Evolutionary conservation across 1,284 basidiomycete genomes (phyloP).

Genomic region (Cerioporus squamosus): DNA sequence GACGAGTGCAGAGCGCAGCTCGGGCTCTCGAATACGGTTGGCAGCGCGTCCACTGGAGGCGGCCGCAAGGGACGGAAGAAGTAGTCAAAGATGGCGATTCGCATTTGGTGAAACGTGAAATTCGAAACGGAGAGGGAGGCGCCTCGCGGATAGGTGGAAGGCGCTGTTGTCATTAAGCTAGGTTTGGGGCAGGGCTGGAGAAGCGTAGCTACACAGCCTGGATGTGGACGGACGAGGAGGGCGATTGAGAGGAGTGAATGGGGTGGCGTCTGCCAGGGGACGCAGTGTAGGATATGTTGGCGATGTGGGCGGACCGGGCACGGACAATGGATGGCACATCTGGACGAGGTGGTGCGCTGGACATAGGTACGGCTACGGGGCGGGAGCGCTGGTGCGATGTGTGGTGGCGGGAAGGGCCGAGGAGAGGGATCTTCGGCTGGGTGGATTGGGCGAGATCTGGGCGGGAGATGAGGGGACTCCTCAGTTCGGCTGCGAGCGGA

Average conservation of each 20-base stretch:
- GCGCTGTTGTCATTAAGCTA: constrained; percentile 14
- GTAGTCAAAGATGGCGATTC: constrained; percentile 8
- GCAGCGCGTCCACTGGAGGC: constrained; percentile 14
- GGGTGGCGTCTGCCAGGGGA: too few relatives aligned
- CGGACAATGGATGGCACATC: constrained; percentile 9
- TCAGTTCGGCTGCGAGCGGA: constrained; percentile 30
- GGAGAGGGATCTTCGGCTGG: constrained; percentile 29
- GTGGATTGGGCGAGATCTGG: constrained; percentile 25
- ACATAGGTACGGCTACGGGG: constrained; percentile 6
- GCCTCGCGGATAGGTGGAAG: constrained; percentile 1
- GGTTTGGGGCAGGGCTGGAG: constrained; percentile 12
- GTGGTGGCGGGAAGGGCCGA: constrained; percentile 29
- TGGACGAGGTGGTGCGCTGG: too few relatives aligned
- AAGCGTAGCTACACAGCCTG: constrained; percentile 4
- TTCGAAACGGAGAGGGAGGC: constrained; percentile 11
- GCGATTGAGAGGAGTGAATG: constrained; percentile 2
- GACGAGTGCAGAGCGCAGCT: constrained; percentile 47
- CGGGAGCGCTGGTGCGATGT: constrained; percentile 13
- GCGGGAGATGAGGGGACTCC: constrained; percentile 30
- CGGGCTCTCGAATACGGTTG: constrained; percentile 16
- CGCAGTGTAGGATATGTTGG: constrained; percentile 2
- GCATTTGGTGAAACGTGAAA: constrained; percentile 9
- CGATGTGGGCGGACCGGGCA: neutral
- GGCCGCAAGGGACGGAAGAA: constrained; percentile 39
- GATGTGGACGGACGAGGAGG: too few relatives aligned